Evolutionary conservation across 1,284 basidiomycete species (phyloP).

Genomic region (Tausonia pullulans): DNA sequence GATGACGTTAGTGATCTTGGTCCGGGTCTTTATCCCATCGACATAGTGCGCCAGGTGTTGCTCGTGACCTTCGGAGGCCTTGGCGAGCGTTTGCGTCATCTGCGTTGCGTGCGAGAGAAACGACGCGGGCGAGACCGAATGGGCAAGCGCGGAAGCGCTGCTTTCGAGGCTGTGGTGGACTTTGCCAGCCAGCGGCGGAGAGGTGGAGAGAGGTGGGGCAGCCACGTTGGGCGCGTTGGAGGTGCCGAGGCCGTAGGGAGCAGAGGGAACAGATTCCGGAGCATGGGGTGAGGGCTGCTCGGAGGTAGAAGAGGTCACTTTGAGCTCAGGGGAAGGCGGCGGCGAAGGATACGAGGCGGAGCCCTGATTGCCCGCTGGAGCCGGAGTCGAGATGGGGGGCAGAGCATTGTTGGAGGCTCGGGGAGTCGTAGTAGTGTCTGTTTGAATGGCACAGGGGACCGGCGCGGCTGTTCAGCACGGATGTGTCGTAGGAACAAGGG

Average conservation of each 20-base stretch:
- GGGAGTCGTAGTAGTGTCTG: not conserved
- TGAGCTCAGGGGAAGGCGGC: not conserved
- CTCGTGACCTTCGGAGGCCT: not conserved
- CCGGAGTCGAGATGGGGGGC: not conserved
- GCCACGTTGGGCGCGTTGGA: too few species aligned
- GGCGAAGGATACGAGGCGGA: not conserved
- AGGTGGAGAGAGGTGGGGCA: too few species aligned
- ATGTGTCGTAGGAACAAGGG: too few species aligned
- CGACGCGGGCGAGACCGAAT: constrained; percentile 4
- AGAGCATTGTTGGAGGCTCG: not conserved
- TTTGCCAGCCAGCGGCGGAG: too few species aligned
- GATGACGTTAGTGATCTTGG: not conserved
- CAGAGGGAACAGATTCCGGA: too few species aligned
- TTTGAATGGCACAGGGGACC: not conserved
- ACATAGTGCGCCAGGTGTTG: constrained; percentile 9
- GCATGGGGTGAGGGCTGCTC: too few species aligned
- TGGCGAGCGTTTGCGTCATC: not conserved
- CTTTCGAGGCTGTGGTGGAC: too few species aligned
- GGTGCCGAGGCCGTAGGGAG: too few species aligned
- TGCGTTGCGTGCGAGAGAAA: constrained; percentile 1
- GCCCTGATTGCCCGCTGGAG: not conserved
- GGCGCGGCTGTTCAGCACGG: too few species aligned
- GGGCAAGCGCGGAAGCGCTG: too few species aligned
- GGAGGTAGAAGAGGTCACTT: not conserved
- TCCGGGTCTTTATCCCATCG: not conserved